Evolutionary conservation across 345 rosid genomes (phyloP).

Genomic region (Brassica nigra): DNA sequence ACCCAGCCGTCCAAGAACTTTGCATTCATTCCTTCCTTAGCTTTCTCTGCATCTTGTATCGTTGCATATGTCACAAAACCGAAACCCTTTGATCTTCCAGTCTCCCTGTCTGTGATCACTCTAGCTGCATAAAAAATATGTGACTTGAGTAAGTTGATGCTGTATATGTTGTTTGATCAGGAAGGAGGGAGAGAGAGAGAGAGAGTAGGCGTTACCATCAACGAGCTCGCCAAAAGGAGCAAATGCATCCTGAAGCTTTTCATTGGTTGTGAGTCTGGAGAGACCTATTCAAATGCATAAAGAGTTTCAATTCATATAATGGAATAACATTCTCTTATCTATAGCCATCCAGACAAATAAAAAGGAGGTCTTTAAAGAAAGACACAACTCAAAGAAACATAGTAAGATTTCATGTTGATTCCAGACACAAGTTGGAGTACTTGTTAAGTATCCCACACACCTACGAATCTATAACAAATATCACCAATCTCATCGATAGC

Average conservation of each 20-base stretch:
- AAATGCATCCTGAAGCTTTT: conserved; percentile 77
- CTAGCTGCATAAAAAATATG: conserved; percentile 50
- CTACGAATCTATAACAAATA: not conserved
- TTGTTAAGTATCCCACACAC: not conserved
- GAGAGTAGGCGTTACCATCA: conserved; percentile 50
- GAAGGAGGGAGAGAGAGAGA: not conserved
- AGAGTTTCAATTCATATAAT: conserved; percentile 16
- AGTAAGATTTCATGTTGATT: not conserved
- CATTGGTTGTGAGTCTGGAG: conserved; percentile 70
- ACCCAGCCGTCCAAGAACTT: conserved; percentile 95
- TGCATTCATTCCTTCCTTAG: conserved; percentile 84
- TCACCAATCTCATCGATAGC: not conserved
- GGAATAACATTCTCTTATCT: not conserved
- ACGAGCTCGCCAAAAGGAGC: conserved; percentile 70
- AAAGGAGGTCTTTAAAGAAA: not conserved
- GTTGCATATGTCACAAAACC: conserved; percentile 71
- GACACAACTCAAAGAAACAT: not conserved
- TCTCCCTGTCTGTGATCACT: conserved; percentile 61
- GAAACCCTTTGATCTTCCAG: conserved; percentile 82
- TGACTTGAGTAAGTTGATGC: not conserved
- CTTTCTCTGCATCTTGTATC: conserved; percentile 86
- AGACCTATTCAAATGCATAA: conserved; percentile 51
- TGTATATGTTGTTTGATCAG: not conserved
- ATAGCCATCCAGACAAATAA: not conserved
- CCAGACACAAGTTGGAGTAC: not conserved